A percentile compares a stretch with the other conserved stretches of the same genome.
These are phyloP conservation scores for Jaenimonas drosophilae DNA, from an alignment of 208 protist species.

Conservation along the genomic window DNA sequence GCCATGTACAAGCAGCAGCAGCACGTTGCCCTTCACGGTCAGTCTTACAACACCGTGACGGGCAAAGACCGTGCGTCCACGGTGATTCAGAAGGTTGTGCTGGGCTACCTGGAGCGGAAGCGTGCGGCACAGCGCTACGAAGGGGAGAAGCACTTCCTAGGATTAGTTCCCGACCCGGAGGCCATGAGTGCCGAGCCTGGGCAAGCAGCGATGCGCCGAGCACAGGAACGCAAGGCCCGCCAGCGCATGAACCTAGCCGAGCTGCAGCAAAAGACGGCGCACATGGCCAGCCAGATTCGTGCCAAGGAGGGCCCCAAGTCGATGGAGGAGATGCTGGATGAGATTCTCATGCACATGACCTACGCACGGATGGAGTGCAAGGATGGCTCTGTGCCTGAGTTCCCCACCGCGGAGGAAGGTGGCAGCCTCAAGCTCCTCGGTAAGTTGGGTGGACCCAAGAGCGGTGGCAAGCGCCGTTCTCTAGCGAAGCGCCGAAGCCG, in stretches of 20 bases:
- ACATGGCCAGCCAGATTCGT: slow-evolving; percentile 69
- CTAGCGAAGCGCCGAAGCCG: too few relatives aligned
- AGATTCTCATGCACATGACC: slow-evolving; percentile 87
- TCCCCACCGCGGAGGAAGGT: slow-evolving; percentile 83
- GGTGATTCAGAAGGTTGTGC: slow-evolving; percentile 82
- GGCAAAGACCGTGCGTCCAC: slow-evolving; percentile 81
- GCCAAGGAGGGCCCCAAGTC: slow-evolving; percentile 88
- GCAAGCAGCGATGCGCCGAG: slow-evolving; percentile 22
- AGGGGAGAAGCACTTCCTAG: slow-evolving; percentile 86
- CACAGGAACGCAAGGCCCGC: slow-evolving; percentile 61
- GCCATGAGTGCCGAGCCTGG: slow-evolving; percentile 20
- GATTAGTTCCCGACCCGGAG: slow-evolving; percentile 48
- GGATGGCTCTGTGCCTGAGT: slow-evolving; percentile 48
- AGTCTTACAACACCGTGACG: slow-evolving; percentile 51
- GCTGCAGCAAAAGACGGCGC: slow-evolving; percentile 66
- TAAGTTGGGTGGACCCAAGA: background rate
- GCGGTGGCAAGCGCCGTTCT: too few relatives aligned
- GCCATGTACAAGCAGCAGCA: slow-evolving; percentile 82
- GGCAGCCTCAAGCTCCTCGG: slow-evolving; percentile 65
- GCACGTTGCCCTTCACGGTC: slow-evolving; percentile 26
- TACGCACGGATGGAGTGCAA: slow-evolving; percentile 77
- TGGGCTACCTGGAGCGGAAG: slow-evolving; percentile 82
- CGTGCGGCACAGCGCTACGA: slow-evolving; percentile 39
- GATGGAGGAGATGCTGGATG: slow-evolving; percentile 92
- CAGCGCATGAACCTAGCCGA: slow-evolving; percentile 87